Conservation (phyloP, 129 eudicot species). For the Flaveria ramosissima region DNA sequence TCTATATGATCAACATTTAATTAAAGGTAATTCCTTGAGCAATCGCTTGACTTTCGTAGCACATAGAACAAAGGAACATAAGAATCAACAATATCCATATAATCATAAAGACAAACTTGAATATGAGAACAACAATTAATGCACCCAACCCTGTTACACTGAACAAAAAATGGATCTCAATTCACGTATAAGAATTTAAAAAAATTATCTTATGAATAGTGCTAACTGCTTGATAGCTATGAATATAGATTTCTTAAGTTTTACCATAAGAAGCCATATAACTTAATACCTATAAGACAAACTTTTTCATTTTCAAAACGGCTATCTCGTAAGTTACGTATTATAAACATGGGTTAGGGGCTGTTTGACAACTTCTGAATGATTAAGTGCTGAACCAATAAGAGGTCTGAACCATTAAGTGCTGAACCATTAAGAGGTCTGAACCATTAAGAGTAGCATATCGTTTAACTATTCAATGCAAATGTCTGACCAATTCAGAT, state of each 20-base stretch:
- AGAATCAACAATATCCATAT: not conserved
- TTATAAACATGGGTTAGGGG: not conserved
- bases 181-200: not conserved
- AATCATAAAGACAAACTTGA: not conserved
- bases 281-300: constrained; percentile 13
- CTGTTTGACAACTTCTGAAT: no score
- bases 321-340: not conserved
- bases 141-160: not conserved
- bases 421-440: no score
- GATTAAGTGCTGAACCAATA: no score
- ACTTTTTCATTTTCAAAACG: not conserved
- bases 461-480: no score
- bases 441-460: no score
- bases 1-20: not conserved
- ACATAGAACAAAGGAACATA: not conserved
- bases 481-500: no score
- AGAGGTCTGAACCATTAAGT: no score
- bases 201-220: not conserved
- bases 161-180: constrained; percentile 5
- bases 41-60: not conserved
- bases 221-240: not conserved
- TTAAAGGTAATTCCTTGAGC: not conserved
- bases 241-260: constrained; percentile 3
- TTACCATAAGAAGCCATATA: constrained; percentile 1
- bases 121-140: not conserved